Evolutionary conservation across 2,329 filamentous ascomycete genomes (phyloP).

Genomic region (Cladosporium sp.): DNA sequence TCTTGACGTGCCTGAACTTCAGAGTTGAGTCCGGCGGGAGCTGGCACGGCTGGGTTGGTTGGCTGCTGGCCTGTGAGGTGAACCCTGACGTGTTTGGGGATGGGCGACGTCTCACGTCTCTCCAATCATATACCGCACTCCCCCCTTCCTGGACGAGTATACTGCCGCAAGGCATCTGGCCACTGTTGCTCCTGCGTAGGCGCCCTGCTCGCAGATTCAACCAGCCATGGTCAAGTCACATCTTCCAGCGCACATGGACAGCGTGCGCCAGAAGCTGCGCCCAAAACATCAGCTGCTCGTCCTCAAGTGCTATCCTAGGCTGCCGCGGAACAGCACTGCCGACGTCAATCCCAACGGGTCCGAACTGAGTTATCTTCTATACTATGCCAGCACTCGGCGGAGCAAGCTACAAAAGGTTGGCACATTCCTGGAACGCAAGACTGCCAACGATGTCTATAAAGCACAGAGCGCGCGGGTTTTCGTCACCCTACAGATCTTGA

Average conservation of each 20-base stretch:
- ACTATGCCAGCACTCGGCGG: constrained; percentile 89
- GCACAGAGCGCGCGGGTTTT: constrained; percentile 79
- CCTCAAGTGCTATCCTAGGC: constrained; percentile 92
- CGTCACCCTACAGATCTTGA: constrained; percentile 88
- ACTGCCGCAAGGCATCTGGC: constrained; percentile 1
- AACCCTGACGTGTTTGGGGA: constrained; percentile 11
- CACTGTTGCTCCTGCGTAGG: constrained; percentile 1
- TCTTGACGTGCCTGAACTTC: too few relatives aligned
- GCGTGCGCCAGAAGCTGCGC: constrained; percentile 15
- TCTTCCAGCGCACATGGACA: constrained; percentile 26
- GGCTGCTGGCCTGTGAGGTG: neutral
- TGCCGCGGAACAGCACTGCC: constrained; percentile 75
- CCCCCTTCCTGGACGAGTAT: constrained; percentile 2
- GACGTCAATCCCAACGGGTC: constrained; percentile 95
- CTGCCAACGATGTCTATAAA: constrained; percentile 84
- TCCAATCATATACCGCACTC: neutral
- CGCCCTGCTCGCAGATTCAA: constrained; percentile 6
- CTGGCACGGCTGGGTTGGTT: neutral
- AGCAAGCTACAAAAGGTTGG: constrained; percentile 97
- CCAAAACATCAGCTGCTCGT: constrained; percentile 79
- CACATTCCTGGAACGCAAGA: constrained; percentile 90
- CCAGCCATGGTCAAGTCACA: constrained; percentile 24
- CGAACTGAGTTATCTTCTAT: constrained; percentile 93
- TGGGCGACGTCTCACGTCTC: constrained; percentile 2
- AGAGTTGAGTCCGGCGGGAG: too few relatives aligned